phyloP scores from a whole-genome alignment of 2,329 filamentous ascomycete species.

The Aspergillus unguis region DNA sequence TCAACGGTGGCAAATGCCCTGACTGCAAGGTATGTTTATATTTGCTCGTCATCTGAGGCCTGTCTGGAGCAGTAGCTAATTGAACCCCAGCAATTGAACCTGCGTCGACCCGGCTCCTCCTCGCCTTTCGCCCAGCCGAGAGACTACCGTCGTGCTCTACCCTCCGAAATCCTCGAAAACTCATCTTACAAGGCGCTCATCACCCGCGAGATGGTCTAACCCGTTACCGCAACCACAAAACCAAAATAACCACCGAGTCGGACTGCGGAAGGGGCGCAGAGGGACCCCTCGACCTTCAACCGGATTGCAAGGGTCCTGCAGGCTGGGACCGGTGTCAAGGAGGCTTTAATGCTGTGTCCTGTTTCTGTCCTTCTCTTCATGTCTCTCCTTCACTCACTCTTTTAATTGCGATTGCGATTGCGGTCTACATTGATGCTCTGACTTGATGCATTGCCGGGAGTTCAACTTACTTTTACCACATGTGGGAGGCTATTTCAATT shows the following conservation, averaged over 20 bases:
- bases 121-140: constrained; percentile 42
- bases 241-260: not conserved
- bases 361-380: constrained; percentile 5
- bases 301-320: constrained; percentile 17
- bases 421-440: constrained; percentile 15
- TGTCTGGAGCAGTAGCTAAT: not conserved
- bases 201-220: constrained; percentile 17
- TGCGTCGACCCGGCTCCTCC: constrained; percentile 37
- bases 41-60: not conserved
- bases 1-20: constrained; percentile 41
- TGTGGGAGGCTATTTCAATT: constrained; percentile 23
- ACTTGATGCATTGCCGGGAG: constrained; percentile 32
- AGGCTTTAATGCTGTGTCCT: constrained; percentile 4
- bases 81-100: constrained; percentile 31
- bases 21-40: constrained; percentile 44
- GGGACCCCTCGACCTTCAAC: constrained; percentile 9
- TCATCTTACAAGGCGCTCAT: constrained; percentile 25
- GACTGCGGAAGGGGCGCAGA: constrained; percentile 1
- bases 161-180: constrained; percentile 32
- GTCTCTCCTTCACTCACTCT: constrained; percentile 10
- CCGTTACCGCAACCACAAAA: not conserved
- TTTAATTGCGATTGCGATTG: constrained; percentile 12
- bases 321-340: constrained; percentile 17
- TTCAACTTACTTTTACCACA: constrained; percentile 24
- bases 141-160: constrained; percentile 35